A percentile compares a stretch with the other conserved stretches of the same genome.
Evolutionary conservation across 140 eudicot species (phyloP).

Genomic region (Oenanthe javanica): DNA sequence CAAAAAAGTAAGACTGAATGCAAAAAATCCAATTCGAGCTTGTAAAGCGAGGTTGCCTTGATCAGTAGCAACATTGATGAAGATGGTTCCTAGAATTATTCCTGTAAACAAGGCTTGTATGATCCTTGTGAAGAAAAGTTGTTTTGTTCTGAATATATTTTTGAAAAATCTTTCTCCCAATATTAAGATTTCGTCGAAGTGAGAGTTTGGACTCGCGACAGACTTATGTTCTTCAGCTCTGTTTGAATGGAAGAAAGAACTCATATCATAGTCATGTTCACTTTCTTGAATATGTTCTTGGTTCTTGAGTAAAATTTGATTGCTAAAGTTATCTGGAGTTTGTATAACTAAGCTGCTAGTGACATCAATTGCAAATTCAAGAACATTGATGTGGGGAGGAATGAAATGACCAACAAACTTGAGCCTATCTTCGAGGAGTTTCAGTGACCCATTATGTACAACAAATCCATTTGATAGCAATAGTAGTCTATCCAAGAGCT

Average conservation of each 20-base stretch:
- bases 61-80: constrained; percentile 38
- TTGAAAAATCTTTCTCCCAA: constrained; percentile 59
- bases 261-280: constrained; percentile 3
- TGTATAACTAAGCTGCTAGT: constrained; percentile 34
- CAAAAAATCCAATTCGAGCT: constrained; percentile 81
- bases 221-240: not conserved
- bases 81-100: constrained; percentile 69
- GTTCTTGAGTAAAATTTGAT: constrained; percentile 4
- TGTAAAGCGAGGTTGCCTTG: constrained; percentile 39
- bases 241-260: constrained; percentile 5
- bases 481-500: constrained; percentile 62
- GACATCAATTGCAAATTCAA: constrained; percentile 78
- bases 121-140: constrained; percentile 68
- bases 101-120: constrained; percentile 68
- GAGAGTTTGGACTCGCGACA: constrained; percentile 44
- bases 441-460: constrained; percentile 63
- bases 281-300: constrained; percentile 14
- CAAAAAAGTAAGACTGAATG: constrained; percentile 79
- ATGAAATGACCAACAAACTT: constrained; percentile 47
- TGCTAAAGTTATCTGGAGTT: constrained; percentile 11
- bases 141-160: constrained; percentile 77
- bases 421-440: constrained; percentile 57
- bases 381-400: constrained; percentile 74
- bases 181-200: constrained; percentile 41
- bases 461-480: constrained; percentile 65